Evolutionary conservation across 805 yeast genomes (phyloP).

Genomic region (Ogataea paradorogensis): DNA sequence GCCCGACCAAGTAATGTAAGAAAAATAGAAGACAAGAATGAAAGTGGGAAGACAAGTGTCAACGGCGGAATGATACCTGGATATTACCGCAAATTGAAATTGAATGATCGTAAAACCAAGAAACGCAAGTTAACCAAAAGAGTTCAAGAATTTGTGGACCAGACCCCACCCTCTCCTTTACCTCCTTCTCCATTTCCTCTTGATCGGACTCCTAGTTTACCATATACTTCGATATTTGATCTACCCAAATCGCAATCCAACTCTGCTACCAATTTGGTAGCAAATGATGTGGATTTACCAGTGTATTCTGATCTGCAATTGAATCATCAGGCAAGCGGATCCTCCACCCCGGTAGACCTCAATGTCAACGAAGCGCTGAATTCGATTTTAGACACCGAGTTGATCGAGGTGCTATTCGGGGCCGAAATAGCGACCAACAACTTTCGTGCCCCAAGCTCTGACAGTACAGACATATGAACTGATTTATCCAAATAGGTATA

Average conservation of each 20-base stretch:
- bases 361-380: constrained; percentile 28
- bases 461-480: constrained; percentile 5
- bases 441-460: constrained; percentile 3
- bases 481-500: constrained; percentile 5
- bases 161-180: background rate
- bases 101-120: constrained; percentile 5
- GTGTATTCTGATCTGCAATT: constrained; percentile 3
- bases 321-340: constrained; percentile 6
- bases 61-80: constrained; percentile 31
- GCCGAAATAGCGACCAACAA: constrained; percentile 19
- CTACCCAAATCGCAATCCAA: background rate
- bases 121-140: constrained; percentile 3
- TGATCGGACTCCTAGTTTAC: background rate
- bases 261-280: constrained; percentile 1
- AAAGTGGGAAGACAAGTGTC: constrained; percentile 34
- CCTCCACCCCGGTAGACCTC: background rate
- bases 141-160: background rate
- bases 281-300: constrained; percentile 1
- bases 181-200: background rate
- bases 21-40: constrained; percentile 29
- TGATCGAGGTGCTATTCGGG: constrained; percentile 34
- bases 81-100: constrained; percentile 26
- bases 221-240: constrained; percentile 8
- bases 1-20: constrained; percentile 31
- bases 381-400: constrained; percentile 30